These are phyloP conservation scores for Casaregolazyma lundiana DNA, from an alignment of 1,139 yeast genomes.

Conservation along the genomic window DNA sequence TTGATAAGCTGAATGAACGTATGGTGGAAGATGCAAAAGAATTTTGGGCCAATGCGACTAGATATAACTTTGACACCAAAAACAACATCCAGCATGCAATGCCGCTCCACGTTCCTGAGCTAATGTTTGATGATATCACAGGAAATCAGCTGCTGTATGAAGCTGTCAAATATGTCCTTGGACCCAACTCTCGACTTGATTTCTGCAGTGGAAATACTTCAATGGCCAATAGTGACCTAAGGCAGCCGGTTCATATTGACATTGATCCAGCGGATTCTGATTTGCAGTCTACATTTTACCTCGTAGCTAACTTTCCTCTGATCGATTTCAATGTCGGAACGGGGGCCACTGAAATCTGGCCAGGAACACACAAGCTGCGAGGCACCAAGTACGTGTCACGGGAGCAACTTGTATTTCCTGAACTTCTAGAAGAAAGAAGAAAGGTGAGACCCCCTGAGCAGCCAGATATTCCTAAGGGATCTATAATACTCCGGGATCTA, in stretches of 20 bases:
- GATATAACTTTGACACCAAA: slow-evolving; percentile 20
- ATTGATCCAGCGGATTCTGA: slow-evolving; percentile 7
- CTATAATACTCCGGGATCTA: slow-evolving; percentile 17
- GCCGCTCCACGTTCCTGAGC: slow-evolving; percentile 16
- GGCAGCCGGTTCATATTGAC: slow-evolving; percentile 15
- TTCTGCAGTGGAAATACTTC: slow-evolving; percentile 23
- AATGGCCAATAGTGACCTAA: slow-evolving; percentile 14
- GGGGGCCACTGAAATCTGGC: slow-evolving; percentile 20
- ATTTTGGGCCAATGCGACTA: slow-evolving; percentile 12
- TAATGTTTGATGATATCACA: slow-evolving; percentile 17
- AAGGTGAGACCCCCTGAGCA: slow-evolving; percentile 13
- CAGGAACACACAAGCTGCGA: slow-evolving; percentile 15
- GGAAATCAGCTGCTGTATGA: slow-evolving; percentile 18
- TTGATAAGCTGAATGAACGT: slow-evolving; percentile 17
- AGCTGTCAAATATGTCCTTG: slow-evolving; percentile 18
- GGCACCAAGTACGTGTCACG: background rate
- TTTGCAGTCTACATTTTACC: slow-evolving; percentile 10
- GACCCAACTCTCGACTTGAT: slow-evolving; percentile 19
- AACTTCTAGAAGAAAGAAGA: slow-evolving; percentile 10
- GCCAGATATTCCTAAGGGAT: slow-evolving; percentile 15
- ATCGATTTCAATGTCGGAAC: slow-evolving; percentile 14
- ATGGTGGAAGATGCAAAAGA: slow-evolving; percentile 19
- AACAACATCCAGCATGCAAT: slow-evolving; percentile 23
- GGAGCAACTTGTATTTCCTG: slow-evolving; percentile 7
- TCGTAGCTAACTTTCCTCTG: slow-evolving; percentile 17